phyloP scores from a whole-genome alignment of 768 basidiomycete genomes.

The Mycena galopus region DNA sequence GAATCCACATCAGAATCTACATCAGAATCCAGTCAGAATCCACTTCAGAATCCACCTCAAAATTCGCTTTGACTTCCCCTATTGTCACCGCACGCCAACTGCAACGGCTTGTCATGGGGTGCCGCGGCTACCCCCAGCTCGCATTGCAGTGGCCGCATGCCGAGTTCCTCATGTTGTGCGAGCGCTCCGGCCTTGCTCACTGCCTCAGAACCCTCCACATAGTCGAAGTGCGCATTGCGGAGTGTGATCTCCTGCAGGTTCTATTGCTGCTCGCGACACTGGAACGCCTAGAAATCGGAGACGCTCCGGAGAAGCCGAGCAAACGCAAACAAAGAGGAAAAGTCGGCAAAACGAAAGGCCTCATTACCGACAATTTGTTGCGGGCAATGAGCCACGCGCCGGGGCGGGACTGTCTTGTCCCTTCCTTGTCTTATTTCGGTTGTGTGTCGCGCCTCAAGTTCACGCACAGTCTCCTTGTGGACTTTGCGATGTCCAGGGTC shows the following conservation, averaged over 20 bases:
- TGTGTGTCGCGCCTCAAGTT: conserved; percentile 1
- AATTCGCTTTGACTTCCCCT: no score
- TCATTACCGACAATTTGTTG: conserved; percentile 6
- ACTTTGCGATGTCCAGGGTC: neutral
- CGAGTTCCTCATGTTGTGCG: conserved; percentile 4
- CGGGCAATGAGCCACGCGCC: neutral
- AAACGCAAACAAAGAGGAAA: neutral
- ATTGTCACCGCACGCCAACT: neutral
- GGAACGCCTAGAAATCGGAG: conserved; percentile 19
- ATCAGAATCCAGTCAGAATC: no score
- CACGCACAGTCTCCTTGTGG: neutral
- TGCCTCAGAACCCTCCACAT: conserved; percentile 3
- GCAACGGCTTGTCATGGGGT: neutral
- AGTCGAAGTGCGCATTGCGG: conserved; percentile 13
- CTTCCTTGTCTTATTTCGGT: neutral
- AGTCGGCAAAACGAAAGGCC: neutral
- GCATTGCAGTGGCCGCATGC: conserved; percentile 11
- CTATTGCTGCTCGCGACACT: conserved; percentile 7
- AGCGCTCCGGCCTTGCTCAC: conserved; percentile 3
- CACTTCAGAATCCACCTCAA: no score
- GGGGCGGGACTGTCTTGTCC: conserved; percentile 14
- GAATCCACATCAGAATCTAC: no score
- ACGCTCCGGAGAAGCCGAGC: neutral
- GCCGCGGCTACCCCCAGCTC: neutral
- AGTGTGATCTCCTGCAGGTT: neutral